Conservation (phyloP, 129 eudicot genomes). For the Flaveria brownii region DNA sequence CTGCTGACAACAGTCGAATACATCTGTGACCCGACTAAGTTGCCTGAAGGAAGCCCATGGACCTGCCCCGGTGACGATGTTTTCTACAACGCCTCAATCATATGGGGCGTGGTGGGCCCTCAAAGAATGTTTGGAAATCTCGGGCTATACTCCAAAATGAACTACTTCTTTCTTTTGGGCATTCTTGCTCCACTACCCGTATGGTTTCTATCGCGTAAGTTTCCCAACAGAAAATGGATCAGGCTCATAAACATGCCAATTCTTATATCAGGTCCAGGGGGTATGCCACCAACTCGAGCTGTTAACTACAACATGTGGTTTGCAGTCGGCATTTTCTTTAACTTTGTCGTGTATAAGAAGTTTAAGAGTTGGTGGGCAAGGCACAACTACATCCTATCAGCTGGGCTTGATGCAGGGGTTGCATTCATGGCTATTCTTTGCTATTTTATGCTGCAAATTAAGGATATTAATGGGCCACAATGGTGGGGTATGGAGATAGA, state of each 20-base stretch:
- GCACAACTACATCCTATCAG: conserved; percentile 72
- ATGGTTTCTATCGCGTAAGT: conserved; percentile 55
- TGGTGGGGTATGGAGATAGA: conserved; percentile 80
- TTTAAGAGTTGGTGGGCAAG: conserved; percentile 81
- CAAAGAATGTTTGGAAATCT: conserved; percentile 48
- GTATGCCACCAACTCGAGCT: conserved; percentile 67
- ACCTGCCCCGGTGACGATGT: conserved; percentile 70
- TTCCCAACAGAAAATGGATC: conserved; percentile 66
- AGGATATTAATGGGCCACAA: conserved; percentile 51
- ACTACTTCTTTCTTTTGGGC: conserved; percentile 67
- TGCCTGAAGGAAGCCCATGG: conserved; percentile 77
- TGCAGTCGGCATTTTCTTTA: conserved; percentile 63
- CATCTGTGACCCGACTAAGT: conserved; percentile 50
- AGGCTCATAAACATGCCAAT: conserved; percentile 63
- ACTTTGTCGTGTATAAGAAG: conserved; percentile 54
- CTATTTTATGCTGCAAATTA: conserved; percentile 57
- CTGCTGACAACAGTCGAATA: conserved; percentile 44
- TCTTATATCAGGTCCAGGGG: conserved; percentile 54
- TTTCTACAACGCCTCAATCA: conserved; percentile 73
- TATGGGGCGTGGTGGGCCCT: conserved; percentile 84
- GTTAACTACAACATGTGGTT: conserved; percentile 72
- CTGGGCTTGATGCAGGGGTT: conserved; percentile 78
- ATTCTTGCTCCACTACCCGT: conserved; percentile 58
- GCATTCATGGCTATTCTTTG: conserved; percentile 76
- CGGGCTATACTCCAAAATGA: conserved; percentile 50